Conservation (phyloP, 352 stramenopile genomes). For the Globisporangium mamillatum region DNA sequence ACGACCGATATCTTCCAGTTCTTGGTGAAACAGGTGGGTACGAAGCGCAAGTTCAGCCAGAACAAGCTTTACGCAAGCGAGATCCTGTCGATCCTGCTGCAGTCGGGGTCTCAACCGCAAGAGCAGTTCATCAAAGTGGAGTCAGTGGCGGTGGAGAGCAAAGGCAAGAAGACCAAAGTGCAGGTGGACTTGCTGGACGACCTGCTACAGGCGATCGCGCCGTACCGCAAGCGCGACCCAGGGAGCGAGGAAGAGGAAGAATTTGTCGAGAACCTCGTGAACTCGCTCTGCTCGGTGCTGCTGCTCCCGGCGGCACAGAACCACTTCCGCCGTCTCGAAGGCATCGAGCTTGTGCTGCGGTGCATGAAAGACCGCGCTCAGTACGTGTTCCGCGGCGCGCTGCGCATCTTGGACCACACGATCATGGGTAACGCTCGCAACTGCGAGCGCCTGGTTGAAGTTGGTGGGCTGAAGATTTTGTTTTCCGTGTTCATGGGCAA, state of each 20-base stretch:
- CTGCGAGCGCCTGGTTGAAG: conserved; percentile 67
- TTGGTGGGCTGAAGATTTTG: conserved; percentile 55
- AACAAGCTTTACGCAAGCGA: conserved; percentile 88
- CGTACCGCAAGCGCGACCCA: conserved; percentile 87
- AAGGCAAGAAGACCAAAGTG: conserved; percentile 7
- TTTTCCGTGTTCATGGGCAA: conserved; percentile 81
- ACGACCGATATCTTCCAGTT: conserved; percentile 56
- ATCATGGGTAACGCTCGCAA: conserved; percentile 57
- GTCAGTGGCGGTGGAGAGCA: background rate
- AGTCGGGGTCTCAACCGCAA: conserved; percentile 43
- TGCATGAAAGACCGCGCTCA: conserved; percentile 88
- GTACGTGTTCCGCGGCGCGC: conserved; percentile 51
- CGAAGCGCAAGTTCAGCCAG: conserved; percentile 36
- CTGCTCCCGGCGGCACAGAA: conserved; percentile 39
- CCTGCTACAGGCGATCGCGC: conserved; percentile 86
- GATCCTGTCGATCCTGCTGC: conserved; percentile 82
- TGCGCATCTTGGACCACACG: conserved; percentile 60
- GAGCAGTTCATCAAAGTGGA: conserved; percentile 39
- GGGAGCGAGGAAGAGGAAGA: conserved; percentile 84
- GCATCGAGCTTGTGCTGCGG: conserved; percentile 91
- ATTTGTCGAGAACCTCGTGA: conserved; percentile 92
- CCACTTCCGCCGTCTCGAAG: conserved; percentile 75
- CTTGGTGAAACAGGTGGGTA: conserved; percentile 47
- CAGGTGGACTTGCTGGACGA: conserved; percentile 85
- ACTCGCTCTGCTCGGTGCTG: conserved; percentile 82